Conservation (phyloP, 805 yeast species). For the Ogataea populi-albae region DNA sequence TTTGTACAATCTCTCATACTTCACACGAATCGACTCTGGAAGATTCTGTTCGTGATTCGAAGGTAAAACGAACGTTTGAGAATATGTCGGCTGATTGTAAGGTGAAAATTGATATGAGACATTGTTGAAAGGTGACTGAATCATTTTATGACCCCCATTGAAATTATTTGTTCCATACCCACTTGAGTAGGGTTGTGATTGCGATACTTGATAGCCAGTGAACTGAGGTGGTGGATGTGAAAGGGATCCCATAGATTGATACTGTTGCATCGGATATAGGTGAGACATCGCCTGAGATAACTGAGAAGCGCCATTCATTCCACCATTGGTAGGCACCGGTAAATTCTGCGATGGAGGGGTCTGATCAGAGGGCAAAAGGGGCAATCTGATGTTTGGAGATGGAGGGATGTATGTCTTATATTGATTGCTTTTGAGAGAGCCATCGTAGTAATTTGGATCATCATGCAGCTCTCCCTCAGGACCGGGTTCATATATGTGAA, state of each 20-base stretch:
- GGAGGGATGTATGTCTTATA: conserved; percentile 33
- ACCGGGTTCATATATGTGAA: conserved; percentile 71
- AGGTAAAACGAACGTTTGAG: conserved; percentile 36
- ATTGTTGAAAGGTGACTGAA: conserved; percentile 32
- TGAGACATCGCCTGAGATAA: conserved; percentile 3
- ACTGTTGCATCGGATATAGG: conserved; percentile 12
- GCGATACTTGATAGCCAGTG: conserved; percentile 11
- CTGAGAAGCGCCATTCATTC: conserved; percentile 1
- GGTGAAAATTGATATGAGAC: conserved; percentile 31
- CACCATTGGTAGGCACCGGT: conserved; percentile 11
- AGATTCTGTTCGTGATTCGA: conserved; percentile 34
- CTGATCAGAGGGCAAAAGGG: conserved; percentile 15
- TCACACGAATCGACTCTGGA: conserved; percentile 33
- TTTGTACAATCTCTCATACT: conserved; percentile 32
- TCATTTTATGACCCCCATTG: conserved; percentile 27
- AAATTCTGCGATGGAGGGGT: conserved; percentile 18
- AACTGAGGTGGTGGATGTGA: too few relatives aligned
- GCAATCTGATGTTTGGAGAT: conserved; percentile 27
- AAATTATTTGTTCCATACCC: conserved; percentile 7
- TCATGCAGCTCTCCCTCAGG: conserved; percentile 50
- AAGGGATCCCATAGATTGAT: conserved; percentile 8
- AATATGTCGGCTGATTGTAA: conserved; percentile 29
- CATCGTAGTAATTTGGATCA: conserved; percentile 63
- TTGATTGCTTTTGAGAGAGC: conserved; percentile 23
- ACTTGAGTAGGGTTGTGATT: conserved; percentile 10